A percentile compares a stretch with the other conserved stretches of the same genome.
phyloP scores from a whole-genome alignment of 345 rosid genomes.

The Eucalyptus coolabah region DNA sequence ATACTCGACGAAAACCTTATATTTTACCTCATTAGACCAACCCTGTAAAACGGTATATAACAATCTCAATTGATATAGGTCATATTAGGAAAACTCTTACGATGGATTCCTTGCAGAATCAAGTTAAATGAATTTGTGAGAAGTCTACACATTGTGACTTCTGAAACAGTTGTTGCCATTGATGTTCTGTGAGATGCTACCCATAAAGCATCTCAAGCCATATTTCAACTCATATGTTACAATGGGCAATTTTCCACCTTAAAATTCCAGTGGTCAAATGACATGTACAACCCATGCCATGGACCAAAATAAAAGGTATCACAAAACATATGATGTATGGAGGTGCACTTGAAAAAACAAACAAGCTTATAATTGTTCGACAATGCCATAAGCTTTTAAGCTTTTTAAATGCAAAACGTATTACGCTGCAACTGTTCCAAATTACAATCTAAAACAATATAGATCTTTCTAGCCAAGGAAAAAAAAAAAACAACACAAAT shows the following conservation, averaged over 20 bases:
- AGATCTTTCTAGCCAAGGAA: too few species aligned
- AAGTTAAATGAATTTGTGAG: background rate
- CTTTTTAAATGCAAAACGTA: background rate
- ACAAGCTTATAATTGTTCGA: background rate
- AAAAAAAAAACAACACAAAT: background rate
- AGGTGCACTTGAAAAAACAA: background rate
- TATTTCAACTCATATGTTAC: background rate
- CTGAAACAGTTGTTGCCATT: background rate
- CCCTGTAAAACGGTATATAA: rapidly evolving
- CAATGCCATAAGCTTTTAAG: background rate
- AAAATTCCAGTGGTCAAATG: background rate
- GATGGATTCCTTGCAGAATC: background rate
- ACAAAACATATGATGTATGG: background rate
- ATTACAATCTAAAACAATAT: background rate
- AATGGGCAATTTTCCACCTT: background rate
- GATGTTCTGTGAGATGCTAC: background rate
- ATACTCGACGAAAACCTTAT: too few species aligned
- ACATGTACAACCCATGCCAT: background rate
- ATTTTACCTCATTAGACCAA: too few species aligned
- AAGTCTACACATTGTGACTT: background rate
- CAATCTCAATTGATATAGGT: too few species aligned
- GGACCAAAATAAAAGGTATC: background rate
- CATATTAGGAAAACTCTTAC: too few species aligned
- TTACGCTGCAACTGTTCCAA: background rate
- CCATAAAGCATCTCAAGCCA: background rate